Base-by-base conservation (phyloP, 176 grass and related monocot genomes). In the Triticum monococcum region DNA sequence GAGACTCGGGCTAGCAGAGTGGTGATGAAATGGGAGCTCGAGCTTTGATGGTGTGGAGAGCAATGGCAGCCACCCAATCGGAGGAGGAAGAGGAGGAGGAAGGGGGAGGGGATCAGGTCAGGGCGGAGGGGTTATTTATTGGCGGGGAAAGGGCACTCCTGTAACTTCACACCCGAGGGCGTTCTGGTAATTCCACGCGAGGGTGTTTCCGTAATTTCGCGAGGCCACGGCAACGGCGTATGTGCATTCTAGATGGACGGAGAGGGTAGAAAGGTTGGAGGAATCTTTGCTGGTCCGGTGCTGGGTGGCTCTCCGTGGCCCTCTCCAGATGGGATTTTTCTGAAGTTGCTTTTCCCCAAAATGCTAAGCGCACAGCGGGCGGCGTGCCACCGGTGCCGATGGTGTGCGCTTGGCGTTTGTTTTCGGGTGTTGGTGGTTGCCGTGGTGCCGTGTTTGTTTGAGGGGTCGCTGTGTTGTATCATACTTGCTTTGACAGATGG, bases 111-210 rank as follows among this genome's bases (percentile, higher is more conserved):
- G 65, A 88, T 80, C 12, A 33, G 67, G 7, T 7, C 1, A 33
- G 63, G 35, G 17, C 4, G 16, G 67, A 25, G 77, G 83, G 79
- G 61, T 86, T 86, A 90, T 92, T 95, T 95, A 95, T 86, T 31
- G 45, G 7, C 7, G 1, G 40, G 30, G 0, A 4, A 1, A 88
- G 88, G 93, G 86, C 0, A 48, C 66, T 89, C 69, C 1, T 0
- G 74, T 89, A 79, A 88, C n/a, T 57, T 78, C 3, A 0, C 16
- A 8, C 0, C 0, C 2, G 12, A 23, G 79, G 85, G 88, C 7
- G 25, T 90, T 80, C n/a, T 13, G 8, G 88, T 92, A 90, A 89
- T 75, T 33, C 79, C 7, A 5, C 0, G 0, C 13, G 14, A 13
- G 79, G 83, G 86, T 20, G 72, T 90, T 81, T 54, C 7, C 12